phyloP scores from a whole-genome alignment of 371 early-diverging fungal species.

The Mucor sp. region DNA sequence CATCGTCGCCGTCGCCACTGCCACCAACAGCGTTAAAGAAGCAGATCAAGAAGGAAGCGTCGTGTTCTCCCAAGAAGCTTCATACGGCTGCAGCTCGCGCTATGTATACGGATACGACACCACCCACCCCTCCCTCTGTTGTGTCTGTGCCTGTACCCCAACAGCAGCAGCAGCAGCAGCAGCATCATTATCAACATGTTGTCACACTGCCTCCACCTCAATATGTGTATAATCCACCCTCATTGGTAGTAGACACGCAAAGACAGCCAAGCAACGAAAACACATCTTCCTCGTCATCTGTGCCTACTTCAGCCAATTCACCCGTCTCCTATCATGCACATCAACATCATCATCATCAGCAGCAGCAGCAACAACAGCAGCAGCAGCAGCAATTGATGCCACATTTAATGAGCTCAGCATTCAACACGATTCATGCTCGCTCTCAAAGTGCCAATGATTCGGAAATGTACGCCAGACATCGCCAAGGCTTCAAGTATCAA shows the following conservation, averaged over 20 bases:
- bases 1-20: neutral
- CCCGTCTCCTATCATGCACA: neutral
- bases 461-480: conserved; percentile 14
- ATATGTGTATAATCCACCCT: conserved; percentile 19
- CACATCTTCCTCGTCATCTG: neutral
- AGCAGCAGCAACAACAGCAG: neutral
- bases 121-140: neutral
- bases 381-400: conserved; percentile 6
- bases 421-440: conserved; percentile 17
- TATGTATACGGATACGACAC: neutral
- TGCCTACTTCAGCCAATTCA: neutral
- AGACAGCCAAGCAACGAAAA: neutral
- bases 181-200: neutral
- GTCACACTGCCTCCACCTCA: conserved; percentile 22
- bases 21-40: neutral
- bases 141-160: neutral
- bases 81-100: neutral
- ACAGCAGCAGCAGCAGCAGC: neutral
- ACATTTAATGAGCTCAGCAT: conserved; percentile 1
- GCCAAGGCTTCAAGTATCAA: conserved; percentile 6
- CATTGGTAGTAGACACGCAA: conserved; percentile 8
- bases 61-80: neutral
- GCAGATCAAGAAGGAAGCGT: neutral
- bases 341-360: neutral
- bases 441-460: conserved; percentile 30